Evolutionary conservation across 2,329 filamentous ascomycete species (phyloP).

Genomic region (Cucurbitaria berberidis): DNA sequence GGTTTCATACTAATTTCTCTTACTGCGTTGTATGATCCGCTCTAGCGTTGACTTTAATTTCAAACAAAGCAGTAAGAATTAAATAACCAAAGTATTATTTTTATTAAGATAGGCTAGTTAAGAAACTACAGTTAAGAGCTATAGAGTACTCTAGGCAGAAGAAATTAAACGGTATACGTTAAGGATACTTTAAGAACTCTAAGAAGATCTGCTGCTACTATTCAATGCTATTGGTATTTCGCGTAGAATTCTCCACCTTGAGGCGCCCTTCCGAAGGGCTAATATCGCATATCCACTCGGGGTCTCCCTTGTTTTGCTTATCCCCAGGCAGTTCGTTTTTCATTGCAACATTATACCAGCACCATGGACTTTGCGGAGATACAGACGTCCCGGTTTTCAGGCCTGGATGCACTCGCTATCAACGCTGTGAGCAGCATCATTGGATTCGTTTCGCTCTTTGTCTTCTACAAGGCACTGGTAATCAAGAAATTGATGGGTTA

Average conservation of each 20-base stretch:
- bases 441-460: constrained; percentile 16
- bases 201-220: background rate
- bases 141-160: too few species aligned
- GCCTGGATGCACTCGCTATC: constrained; percentile 8
- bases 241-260: constrained; percentile 1
- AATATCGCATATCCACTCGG: constrained; percentile 10
- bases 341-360: background rate
- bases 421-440: constrained; percentile 17
- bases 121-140: too few species aligned
- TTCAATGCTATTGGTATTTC: constrained; percentile 1
- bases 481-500: constrained; percentile 12
- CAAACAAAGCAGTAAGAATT: too few species aligned
- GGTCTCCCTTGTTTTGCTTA: background rate
- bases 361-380: constrained; percentile 4
- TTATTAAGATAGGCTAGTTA: too few species aligned
- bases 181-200: constrained; percentile 5
- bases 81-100: too few species aligned
- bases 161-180: too few species aligned
- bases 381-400: constrained; percentile 4
- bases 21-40: too few species aligned
- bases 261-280: background rate
- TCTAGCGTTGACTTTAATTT: too few species aligned
- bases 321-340: background rate
- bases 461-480: constrained; percentile 16
- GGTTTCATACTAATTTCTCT: too few species aligned